Evolutionary conservation across 2,329 filamentous ascomycete genomes (phyloP).

Genomic region (Colletotrichum destructivum): DNA sequence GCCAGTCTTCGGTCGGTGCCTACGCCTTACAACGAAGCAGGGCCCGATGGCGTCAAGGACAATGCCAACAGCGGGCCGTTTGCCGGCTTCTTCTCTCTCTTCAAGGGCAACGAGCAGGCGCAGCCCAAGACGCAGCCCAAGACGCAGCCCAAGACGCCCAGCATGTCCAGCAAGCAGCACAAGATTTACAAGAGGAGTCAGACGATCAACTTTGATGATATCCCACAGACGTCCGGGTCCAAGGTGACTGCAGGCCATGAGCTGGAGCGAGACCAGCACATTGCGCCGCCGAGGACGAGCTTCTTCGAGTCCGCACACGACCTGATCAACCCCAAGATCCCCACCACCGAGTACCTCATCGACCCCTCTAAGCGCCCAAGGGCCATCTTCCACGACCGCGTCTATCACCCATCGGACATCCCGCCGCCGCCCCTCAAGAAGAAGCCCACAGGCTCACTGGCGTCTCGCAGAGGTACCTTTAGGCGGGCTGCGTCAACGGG

Average conservation of each 20-base stretch:
- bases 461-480: slow-evolving; percentile 52
- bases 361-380: slow-evolving; percentile 86
- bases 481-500: slow-evolving; percentile 42
- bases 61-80: slow-evolving; percentile 65
- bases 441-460: slow-evolving; percentile 56
- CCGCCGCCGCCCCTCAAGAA: slow-evolving; percentile 82
- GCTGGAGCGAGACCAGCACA: slow-evolving; percentile 63
- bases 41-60: slow-evolving; percentile 27
- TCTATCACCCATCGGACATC: slow-evolving; percentile 95
- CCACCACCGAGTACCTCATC: slow-evolving; percentile 84
- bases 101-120: slow-evolving; percentile 70
- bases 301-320: slow-evolving; percentile 97
- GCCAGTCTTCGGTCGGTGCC: slow-evolving; percentile 67
- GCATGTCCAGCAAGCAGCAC: slow-evolving; percentile 71
- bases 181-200: slow-evolving; percentile 85
- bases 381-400: slow-evolving; percentile 96
- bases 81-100: slow-evolving; percentile 79
- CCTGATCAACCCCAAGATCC: slow-evolving; percentile 90
- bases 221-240: slow-evolving; percentile 51
- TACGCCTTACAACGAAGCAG: slow-evolving; percentile 50
- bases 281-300: slow-evolving; percentile 88
- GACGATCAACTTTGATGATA: slow-evolving; percentile 70
- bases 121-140: slow-evolving; percentile 59
- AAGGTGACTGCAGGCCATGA: slow-evolving; percentile 67
- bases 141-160: slow-evolving; percentile 58